Percentiles rank a stretch among this genome's conserved stretches.
Evolutionary conservation across 2,329 filamentous ascomycete genomes (phyloP).

Genomic region (Metarhizium guizhouense): DNA sequence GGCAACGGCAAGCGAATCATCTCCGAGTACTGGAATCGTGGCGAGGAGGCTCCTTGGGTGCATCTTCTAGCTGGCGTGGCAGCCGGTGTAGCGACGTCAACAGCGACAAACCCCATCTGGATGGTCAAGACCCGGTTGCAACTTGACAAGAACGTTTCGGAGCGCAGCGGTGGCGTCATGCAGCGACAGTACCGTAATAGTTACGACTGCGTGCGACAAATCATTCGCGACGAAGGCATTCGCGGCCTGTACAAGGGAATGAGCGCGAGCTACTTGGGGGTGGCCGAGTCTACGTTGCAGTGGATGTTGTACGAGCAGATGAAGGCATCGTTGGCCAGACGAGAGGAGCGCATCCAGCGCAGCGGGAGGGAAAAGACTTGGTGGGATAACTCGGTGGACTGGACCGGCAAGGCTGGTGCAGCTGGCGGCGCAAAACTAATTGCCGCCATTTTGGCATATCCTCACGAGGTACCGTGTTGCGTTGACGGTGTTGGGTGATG

Average conservation of each 20-base stretch:
- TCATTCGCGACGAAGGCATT: slow-evolving; percentile 71
- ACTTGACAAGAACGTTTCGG: slow-evolving; percentile 75
- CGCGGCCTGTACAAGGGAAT: slow-evolving; percentile 81
- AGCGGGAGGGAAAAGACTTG: slow-evolving; percentile 54
- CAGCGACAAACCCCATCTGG: slow-evolving; percentile 94
- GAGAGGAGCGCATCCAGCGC: slow-evolving; percentile 48
- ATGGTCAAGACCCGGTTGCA: slow-evolving; percentile 89
- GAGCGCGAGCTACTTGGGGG: slow-evolving; percentile 84
- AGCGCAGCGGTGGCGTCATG: slow-evolving; percentile 41
- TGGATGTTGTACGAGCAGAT: slow-evolving; percentile 93
- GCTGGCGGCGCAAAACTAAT: slow-evolving; percentile 81
- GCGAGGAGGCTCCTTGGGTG: slow-evolving; percentile 62
- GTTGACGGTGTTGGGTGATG: not conserved
- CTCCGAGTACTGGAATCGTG: slow-evolving; percentile 63
- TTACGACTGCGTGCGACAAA: slow-evolving; percentile 77
- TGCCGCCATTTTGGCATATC: slow-evolving; percentile 78
- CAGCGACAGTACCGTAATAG: slow-evolving; percentile 76
- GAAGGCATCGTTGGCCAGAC: slow-evolving; percentile 61
- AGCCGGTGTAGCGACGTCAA: slow-evolving; percentile 79
- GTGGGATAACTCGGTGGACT: slow-evolving; percentile 69
- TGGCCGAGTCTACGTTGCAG: slow-evolving; percentile 82
- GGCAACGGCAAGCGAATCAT: slow-evolving; percentile 84
- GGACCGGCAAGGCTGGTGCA: slow-evolving; percentile 69
- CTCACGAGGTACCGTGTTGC: slow-evolving; percentile 61
- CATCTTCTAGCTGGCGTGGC: slow-evolving; percentile 68